Conservation (phyloP, 805 yeast species). For the Barnettozyma wickerhamii region DNA sequence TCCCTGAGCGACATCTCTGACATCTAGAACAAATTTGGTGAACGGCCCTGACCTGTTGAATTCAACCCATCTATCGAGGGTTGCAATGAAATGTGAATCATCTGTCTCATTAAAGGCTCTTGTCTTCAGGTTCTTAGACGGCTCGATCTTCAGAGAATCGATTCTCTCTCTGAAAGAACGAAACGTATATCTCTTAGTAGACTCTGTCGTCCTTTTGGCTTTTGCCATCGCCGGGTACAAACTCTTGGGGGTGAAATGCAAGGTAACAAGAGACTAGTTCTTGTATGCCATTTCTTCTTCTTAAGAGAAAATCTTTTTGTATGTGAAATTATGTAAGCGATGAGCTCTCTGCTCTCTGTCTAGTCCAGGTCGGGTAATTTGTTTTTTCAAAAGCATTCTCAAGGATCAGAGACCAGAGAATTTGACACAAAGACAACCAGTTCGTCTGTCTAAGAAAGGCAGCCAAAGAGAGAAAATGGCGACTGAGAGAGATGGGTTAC, state of each 20-base stretch:
- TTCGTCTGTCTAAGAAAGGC: too few relatives aligned
- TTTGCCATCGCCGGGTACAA: conserved; percentile 16
- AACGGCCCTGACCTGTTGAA: conserved; percentile 73
- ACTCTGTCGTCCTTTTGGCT: conserved; percentile 42
- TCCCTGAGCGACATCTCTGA: conserved; percentile 55
- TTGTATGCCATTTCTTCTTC: too few relatives aligned
- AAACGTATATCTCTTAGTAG: conserved; percentile 56
- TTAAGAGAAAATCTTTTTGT: too few relatives aligned
- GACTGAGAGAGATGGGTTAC: too few relatives aligned
- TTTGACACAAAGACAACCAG: conserved; percentile 6
- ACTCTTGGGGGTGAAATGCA: neutral
- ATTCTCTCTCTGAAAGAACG: conserved; percentile 80
- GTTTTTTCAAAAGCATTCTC: too few relatives aligned
- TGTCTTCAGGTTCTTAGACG: conserved; percentile 50
- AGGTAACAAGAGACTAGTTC: neutral
- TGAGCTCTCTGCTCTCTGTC: too few relatives aligned
- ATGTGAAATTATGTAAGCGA: conserved; percentile 7
- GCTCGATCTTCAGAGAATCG: conserved; percentile 80
- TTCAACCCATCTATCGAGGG: conserved; percentile 85
- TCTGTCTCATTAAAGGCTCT: conserved; percentile 69
- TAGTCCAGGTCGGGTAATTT: conserved; percentile 5
- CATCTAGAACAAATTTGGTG: conserved; percentile 53
- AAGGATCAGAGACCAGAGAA: neutral
- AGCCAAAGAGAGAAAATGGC: too few relatives aligned
- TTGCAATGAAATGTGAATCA: conserved; percentile 71